Evolutionary conservation across 2,329 filamentous ascomycete species (phyloP).

Genomic region (Sporothrix phasma): DNA sequence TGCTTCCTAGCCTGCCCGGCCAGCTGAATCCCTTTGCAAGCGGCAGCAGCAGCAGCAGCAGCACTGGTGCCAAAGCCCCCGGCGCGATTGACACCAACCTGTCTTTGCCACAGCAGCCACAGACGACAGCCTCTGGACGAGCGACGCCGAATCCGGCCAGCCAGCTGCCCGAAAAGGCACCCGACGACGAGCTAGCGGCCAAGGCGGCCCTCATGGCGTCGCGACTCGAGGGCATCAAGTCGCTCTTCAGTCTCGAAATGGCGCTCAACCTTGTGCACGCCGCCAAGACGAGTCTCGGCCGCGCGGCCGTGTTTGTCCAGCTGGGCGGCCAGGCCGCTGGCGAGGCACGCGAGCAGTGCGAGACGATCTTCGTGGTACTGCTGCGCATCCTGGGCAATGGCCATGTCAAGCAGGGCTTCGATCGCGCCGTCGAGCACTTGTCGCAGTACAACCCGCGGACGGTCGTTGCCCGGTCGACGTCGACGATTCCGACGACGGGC

Average conservation of each 20-base stretch:
- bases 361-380: slow-evolving; percentile 75
- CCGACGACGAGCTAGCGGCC: slow-evolving; percentile 83
- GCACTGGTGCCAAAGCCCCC: not conserved
- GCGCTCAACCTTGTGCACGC: slow-evolving; percentile 80
- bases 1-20: slow-evolving; percentile 60
- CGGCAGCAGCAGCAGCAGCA: slow-evolving; percentile 27
- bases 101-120: not conserved
- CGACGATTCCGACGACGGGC: slow-evolving; percentile 33
- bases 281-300: slow-evolving; percentile 79
- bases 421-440: slow-evolving; percentile 83
- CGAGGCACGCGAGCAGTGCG: slow-evolving; percentile 80
- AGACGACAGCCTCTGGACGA: not conserved
- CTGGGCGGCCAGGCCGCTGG: slow-evolving; percentile 72
- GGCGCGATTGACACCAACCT: not conserved
- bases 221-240: slow-evolving; percentile 85
- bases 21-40: slow-evolving; percentile 48
- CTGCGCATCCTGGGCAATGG: slow-evolving; percentile 74
- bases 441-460: slow-evolving; percentile 85
- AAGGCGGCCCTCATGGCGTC: slow-evolving; percentile 98
- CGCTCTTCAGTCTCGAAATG: slow-evolving; percentile 92
- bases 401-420: slow-evolving; percentile 88
- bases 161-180: slow-evolving; percentile 41
- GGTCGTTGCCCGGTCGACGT: slow-evolving; percentile 57
- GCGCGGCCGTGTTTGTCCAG: slow-evolving; percentile 70
- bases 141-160: slow-evolving; percentile 4